Conservation (phyloP, 2,329 filamentous ascomycete genomes). For the Alternaria gansuensis region DNA sequence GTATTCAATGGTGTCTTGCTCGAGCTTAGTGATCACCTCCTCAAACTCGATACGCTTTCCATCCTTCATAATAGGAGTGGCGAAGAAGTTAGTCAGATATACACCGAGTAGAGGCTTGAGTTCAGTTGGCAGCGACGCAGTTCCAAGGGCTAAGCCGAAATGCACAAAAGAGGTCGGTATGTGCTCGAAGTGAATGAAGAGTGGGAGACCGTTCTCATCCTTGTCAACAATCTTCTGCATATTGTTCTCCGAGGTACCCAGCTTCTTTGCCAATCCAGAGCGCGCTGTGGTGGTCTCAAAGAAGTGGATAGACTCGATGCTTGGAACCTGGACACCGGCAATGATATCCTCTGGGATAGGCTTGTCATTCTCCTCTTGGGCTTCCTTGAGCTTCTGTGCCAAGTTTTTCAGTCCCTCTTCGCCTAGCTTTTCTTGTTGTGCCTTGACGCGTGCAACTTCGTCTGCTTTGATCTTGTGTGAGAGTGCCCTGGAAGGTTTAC, state of each 20-base stretch:
- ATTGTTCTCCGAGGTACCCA: constrained; percentile 72
- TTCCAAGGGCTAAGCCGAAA: constrained; percentile 81
- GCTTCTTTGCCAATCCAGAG: constrained; percentile 76
- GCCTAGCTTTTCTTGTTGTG: constrained; percentile 80
- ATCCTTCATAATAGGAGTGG: constrained; percentile 80
- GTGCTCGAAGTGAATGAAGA: constrained; percentile 97
- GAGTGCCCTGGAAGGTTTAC: constrained; percentile 81
- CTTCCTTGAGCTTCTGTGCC: constrained; percentile 77
- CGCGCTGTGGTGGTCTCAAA: constrained; percentile 87
- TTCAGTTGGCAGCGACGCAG: constrained; percentile 77
- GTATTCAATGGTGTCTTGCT: constrained; percentile 90
- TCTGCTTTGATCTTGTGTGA: constrained; percentile 82
- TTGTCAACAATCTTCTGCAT: constrained; percentile 80
- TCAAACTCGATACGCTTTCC: constrained; percentile 86
- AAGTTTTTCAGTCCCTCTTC: constrained; percentile 81
- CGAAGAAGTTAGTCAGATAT: constrained; percentile 94
- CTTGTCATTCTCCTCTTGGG: constrained; percentile 87
- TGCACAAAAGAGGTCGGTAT: constrained; percentile 93
- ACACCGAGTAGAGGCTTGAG: constrained; percentile 84
- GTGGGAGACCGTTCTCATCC: constrained; percentile 69
- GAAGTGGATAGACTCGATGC: constrained; percentile 92
- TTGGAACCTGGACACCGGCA: constrained; percentile 81
- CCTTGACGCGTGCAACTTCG: constrained; percentile 79
- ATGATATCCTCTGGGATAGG: constrained; percentile 85
- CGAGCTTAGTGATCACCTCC: constrained; percentile 87